Conservation (phyloP, 2,329 filamentous ascomycete genomes). For the Colletotrichum orbiculare region DNA sequence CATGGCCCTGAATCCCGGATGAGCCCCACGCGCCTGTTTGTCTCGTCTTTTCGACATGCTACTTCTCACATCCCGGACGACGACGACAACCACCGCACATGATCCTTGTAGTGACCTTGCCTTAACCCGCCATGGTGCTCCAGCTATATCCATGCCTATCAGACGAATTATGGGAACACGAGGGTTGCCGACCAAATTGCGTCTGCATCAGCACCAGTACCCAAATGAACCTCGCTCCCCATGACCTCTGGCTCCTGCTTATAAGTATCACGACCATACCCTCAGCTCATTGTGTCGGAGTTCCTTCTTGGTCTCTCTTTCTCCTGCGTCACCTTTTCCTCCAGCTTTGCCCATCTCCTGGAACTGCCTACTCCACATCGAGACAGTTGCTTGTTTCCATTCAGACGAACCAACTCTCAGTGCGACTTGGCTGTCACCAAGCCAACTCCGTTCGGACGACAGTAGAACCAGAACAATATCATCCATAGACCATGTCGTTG, state of each 20-base stretch:
- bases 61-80: background rate
- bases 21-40: slow-evolving; percentile 3
- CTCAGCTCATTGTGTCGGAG: slow-evolving; percentile 5
- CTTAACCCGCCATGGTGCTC: slow-evolving; percentile 17
- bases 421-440: background rate
- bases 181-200: no score
- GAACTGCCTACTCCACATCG: slow-evolving; percentile 1
- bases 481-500: slow-evolving; percentile 61
- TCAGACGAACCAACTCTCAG: background rate
- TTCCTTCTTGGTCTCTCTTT: slow-evolving; percentile 14
- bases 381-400: slow-evolving; percentile 18
- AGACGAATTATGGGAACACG: slow-evolving; percentile 4
- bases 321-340: slow-evolving; percentile 10
- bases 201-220: no score
- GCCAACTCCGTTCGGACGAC: background rate
- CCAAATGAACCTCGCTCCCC: slow-evolving; percentile 11
- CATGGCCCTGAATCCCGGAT: slow-evolving; percentile 36
- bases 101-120: slow-evolving; percentile 10
- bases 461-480: background rate
- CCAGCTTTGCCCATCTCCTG: slow-evolving; percentile 4
- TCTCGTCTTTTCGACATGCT: slow-evolving; percentile 2
- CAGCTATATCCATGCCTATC: slow-evolving; percentile 1
- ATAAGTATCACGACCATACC: slow-evolving; percentile 33
- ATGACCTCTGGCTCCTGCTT: slow-evolving; percentile 1
- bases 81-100: slow-evolving; percentile 9